Conservation (phyloP, 441 rosid species). For the Macaranga tanarius region DNA sequence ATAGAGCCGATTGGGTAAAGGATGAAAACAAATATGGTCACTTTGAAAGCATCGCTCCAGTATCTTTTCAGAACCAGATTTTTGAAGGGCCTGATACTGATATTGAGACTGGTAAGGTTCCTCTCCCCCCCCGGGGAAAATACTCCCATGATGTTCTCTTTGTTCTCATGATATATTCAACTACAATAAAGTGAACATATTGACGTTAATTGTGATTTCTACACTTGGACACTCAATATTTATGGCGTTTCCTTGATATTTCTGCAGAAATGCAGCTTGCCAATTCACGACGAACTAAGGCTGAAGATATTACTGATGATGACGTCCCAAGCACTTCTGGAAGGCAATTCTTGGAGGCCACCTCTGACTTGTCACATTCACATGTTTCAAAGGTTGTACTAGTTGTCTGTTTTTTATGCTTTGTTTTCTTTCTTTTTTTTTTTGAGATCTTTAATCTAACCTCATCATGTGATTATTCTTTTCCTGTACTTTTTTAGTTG, state of each 20-base stretch:
- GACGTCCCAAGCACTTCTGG: constrained; percentile 82
- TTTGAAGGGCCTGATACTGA: constrained; percentile 99
- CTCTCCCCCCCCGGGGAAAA: too few species aligned
- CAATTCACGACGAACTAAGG: constrained; percentile 60
- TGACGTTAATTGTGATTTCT: background rate
- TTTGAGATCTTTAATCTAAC: constrained; percentile 1
- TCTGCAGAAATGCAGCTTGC: constrained; percentile 78
- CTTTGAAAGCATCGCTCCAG: constrained; percentile 60
- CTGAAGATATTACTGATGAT: constrained; percentile 64
- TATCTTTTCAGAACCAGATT: constrained; percentile 75
- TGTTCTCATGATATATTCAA: background rate
- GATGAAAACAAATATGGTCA: constrained; percentile 96
- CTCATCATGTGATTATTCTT: background rate
- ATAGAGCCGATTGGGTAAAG: constrained; percentile 87
- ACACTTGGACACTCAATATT: background rate
- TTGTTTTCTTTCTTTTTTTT: constrained; percentile 6
- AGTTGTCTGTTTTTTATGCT: constrained; percentile 10
- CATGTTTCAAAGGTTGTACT: constrained; percentile 57
- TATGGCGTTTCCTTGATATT: constrained; percentile 15
- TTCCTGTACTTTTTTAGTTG: background rate
- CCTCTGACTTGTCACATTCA: constrained; percentile 25
- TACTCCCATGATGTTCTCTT: background rate
- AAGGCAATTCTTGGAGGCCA: constrained; percentile 56
- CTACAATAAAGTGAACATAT: background rate
- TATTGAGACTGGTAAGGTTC: constrained; percentile 78